These are phyloP conservation scores for Coemansia sp. DNA, from an alignment of 192 early-diverging fungal species.

Conservation along the genomic window DNA sequence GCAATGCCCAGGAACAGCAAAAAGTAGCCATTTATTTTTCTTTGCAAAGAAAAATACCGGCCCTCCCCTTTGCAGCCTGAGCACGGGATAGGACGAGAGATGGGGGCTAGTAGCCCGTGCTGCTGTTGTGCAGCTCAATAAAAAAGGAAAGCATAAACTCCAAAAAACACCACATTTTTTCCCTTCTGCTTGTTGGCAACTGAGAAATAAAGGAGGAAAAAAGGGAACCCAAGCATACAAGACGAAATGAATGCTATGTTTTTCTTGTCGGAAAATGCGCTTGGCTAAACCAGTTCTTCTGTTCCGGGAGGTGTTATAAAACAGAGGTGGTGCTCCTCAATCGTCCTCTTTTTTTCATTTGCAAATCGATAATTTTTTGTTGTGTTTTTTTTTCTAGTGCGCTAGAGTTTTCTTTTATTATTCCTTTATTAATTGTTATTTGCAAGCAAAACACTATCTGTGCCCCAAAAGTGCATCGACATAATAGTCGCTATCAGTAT, in stretches of 20 bases:
- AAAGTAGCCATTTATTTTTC: background rate
- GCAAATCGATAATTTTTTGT: constrained; percentile 2
- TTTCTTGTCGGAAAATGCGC: no score
- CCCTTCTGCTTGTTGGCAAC: background rate
- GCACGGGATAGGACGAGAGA: no score
- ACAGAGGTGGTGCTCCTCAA: background rate
- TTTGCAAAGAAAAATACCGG: background rate
- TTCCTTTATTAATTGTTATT: background rate
- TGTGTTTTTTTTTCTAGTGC: background rate
- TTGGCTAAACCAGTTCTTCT: background rate
- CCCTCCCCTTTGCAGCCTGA: background rate
- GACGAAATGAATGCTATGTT: no score
- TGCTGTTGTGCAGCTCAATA: no score
- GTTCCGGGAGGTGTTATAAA: background rate
- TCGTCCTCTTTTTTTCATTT: background rate
- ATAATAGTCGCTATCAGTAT: background rate
- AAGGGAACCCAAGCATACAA: no score
- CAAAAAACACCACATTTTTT: background rate
- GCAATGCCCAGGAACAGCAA: background rate
- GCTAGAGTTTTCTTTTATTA: no score
- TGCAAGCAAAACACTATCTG: background rate
- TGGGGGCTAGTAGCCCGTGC: no score
- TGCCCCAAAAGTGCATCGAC: background rate
- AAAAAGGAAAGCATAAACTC: background rate
- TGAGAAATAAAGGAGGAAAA: background rate